These are phyloP conservation scores for Malus orientalis DNA, from an alignment of 306 rosid species.

Conservation along the genomic window DNA sequence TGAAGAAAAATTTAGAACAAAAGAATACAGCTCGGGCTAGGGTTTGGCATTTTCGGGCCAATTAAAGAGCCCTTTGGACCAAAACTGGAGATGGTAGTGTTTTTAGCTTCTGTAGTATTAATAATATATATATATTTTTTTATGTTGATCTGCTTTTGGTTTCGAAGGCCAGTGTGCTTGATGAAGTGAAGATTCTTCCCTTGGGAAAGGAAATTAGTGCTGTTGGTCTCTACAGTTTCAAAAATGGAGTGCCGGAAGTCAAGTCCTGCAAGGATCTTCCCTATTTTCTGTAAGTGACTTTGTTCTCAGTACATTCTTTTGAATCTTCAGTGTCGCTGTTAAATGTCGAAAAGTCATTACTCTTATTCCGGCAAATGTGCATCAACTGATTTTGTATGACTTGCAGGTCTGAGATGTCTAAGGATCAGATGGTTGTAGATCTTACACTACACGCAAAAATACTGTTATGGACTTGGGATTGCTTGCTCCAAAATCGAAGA, in stretches of 20 bases:
- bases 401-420: slow-evolving; percentile 67
- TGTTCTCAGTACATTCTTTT: not conserved
- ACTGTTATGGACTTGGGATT: slow-evolving; percentile 52
- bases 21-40: too few species aligned
- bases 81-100: too few species aligned
- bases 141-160: not conserved
- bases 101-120: too few species aligned
- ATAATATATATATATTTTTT: not conserved
- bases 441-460: slow-evolving; percentile 43
- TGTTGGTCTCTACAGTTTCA: slow-evolving; percentile 66
- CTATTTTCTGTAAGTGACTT: slow-evolving; percentile 62
- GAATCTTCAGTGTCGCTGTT: too few species aligned
- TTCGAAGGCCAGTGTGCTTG: slow-evolving; percentile 74
- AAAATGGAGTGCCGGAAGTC: slow-evolving; percentile 60
- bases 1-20: too few species aligned
- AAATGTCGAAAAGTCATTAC: too few species aligned
- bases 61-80: too few species aligned
- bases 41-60: too few species aligned
- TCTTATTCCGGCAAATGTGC: too few species aligned
- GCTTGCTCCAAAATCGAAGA: too few species aligned
- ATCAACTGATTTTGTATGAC: not conserved
- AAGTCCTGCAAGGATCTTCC: slow-evolving; percentile 80
- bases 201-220: slow-evolving; percentile 74
- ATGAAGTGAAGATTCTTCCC: slow-evolving; percentile 88
- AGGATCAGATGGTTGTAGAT: slow-evolving; percentile 72